These are phyloP conservation scores for Primulina tabacum DNA, from an alignment of 257 asterid genomes.

Conservation along the genomic window DNA sequence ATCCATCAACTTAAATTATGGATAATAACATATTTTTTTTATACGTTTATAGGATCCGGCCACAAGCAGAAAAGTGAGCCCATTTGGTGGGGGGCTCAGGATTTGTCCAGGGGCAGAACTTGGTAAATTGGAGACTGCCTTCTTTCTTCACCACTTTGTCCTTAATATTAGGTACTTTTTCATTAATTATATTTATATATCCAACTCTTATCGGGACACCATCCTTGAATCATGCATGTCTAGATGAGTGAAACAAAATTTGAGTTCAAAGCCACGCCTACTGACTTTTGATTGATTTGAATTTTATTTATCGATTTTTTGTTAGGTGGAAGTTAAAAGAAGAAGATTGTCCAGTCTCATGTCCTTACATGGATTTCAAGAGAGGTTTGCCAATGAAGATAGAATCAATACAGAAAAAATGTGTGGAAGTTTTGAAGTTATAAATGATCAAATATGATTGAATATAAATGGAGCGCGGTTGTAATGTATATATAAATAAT, in stretches of 20 bases:
- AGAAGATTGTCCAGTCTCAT: slow-evolving; percentile 51
- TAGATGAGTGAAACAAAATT: no score
- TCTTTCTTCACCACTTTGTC: slow-evolving; percentile 76
- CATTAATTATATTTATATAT: no score
- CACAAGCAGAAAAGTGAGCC: slow-evolving; percentile 44
- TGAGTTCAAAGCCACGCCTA: neutral
- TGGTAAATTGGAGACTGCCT: slow-evolving; percentile 63
- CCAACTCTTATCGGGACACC: no score
- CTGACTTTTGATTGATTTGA: neutral
- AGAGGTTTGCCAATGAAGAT: slow-evolving; percentile 47
- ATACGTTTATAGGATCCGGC: slow-evolving; percentile 40
- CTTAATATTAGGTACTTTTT: slow-evolving; percentile 27
- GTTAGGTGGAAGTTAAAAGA: slow-evolving; percentile 59
- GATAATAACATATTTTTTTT: neutral
- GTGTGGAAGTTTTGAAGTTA: no score
- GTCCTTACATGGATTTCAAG: slow-evolving; percentile 68
- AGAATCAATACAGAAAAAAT: slow-evolving; percentile 19
- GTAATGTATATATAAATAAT: no score
- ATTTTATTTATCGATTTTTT: neutral
- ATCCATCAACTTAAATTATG: neutral
- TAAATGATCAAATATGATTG: no score
- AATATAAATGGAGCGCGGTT: no score
- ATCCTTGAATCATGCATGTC: no score
- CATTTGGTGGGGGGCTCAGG: slow-evolving; percentile 74
- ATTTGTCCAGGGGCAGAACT: slow-evolving; percentile 79